Percentiles rank a stretch among this genome's conserved stretches.
Conservation (phyloP, 2,329 filamentous ascomycete species). For the Xylaria multiplex region DNA sequence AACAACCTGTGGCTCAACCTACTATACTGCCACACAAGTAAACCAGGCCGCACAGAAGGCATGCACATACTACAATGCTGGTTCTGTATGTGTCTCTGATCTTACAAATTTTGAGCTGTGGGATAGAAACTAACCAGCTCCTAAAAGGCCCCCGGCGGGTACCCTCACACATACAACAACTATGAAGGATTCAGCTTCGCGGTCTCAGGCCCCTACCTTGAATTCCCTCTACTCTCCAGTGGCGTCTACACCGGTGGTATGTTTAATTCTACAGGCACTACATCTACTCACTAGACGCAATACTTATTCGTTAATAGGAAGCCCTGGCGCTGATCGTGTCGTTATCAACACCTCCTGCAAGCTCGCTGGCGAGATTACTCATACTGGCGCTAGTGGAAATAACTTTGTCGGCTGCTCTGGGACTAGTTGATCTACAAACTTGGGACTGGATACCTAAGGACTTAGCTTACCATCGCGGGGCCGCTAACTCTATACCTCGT, state of each 20-base stretch:
- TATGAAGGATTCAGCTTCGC: slow-evolving; percentile 70
- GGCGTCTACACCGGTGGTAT: slow-evolving; percentile 66
- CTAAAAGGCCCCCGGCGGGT: slow-evolving; percentile 58
- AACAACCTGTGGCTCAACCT: slow-evolving; percentile 63
- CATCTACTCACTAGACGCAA: not conserved
- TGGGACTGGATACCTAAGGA: not conserved
- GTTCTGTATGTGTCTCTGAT: slow-evolving; percentile 46
- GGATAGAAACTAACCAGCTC: not conserved
- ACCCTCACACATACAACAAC: slow-evolving; percentile 70
- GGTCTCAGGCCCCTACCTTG: slow-evolving; percentile 67
- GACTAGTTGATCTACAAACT: slow-evolving; percentile 38
- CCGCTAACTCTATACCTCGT: not conserved
- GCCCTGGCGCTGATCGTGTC: slow-evolving; percentile 73
- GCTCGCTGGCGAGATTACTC: slow-evolving; percentile 73
- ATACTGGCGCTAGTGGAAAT: slow-evolving; percentile 74
- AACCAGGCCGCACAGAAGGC: slow-evolving; percentile 61
- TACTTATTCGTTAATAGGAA: slow-evolving; percentile 52
- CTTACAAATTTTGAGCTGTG: not conserved
- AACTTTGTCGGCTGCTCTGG: slow-evolving; percentile 71
- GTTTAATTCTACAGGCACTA: slow-evolving; percentile 34
- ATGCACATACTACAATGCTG: slow-evolving; percentile 59
- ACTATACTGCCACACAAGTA: slow-evolving; percentile 62
- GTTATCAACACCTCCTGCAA: slow-evolving; percentile 67
- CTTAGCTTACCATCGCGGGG: not conserved
- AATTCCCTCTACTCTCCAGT: slow-evolving; percentile 68